These are phyloP conservation scores for Trapa incisa DNA, from an alignment of 345 rosid species.

Conservation along the genomic window DNA sequence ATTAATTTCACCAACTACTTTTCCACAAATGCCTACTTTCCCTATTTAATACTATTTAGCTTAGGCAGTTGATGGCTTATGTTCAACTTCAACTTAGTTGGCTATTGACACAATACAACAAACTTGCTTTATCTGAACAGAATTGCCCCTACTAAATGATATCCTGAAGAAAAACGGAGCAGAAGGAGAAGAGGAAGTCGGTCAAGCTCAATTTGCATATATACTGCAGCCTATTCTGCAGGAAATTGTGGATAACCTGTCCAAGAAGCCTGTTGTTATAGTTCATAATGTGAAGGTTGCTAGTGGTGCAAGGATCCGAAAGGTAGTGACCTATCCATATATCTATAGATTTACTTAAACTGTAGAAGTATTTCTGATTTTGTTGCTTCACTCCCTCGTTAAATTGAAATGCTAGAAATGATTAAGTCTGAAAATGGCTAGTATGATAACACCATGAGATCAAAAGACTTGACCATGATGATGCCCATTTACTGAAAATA, in stretches of 20 bases:
- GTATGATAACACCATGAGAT: not conserved
- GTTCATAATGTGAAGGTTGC: constrained; percentile 41
- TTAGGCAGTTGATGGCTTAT: not conserved
- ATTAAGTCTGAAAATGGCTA: not conserved
- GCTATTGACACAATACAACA: not conserved
- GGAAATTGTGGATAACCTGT: constrained; percentile 54
- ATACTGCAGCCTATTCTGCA: constrained; percentile 63
- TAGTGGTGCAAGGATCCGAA: constrained; percentile 51
- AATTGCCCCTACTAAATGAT: constrained; percentile 44
- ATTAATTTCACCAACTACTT: not conserved
- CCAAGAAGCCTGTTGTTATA: constrained; percentile 33
- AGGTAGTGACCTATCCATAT: constrained; percentile 24
- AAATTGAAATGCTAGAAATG: not conserved
- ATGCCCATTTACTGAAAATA: not conserved
- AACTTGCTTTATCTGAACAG: constrained; percentile 22
- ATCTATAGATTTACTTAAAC: not conserved
- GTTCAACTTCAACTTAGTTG: constrained; percentile 1
- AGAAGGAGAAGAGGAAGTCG: constrained; percentile 59
- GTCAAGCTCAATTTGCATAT: constrained; percentile 84
- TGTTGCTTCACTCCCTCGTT: not conserved
- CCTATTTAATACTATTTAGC: not conserved
- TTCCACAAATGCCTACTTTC: not conserved
- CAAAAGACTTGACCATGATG: not conserved
- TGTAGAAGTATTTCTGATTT: not conserved
- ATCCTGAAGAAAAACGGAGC: constrained; percentile 68